These are phyloP conservation scores for Infundibulicybe gibba DNA, from an alignment of 768 basidiomycete genomes.

Conservation along the genomic window DNA sequence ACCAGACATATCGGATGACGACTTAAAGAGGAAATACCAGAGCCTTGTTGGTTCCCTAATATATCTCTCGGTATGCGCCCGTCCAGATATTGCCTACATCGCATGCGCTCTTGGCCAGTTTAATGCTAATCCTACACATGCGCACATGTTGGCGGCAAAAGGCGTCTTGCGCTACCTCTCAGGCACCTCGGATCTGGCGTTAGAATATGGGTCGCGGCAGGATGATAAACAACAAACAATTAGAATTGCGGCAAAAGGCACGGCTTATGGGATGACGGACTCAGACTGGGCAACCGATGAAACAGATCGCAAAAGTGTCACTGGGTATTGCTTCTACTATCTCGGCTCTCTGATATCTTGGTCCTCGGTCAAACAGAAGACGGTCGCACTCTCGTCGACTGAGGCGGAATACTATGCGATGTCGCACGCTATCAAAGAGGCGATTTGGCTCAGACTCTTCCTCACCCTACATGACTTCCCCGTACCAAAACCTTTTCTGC, in stretches of 20 bases:
- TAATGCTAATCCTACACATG: conserved; percentile 18
- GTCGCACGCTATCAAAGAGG: conserved; percentile 18
- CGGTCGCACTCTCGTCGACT: conserved; percentile 28
- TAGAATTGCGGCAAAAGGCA: not conserved
- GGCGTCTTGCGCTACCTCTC: conserved; percentile 26
- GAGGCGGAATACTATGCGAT: conserved; percentile 36
- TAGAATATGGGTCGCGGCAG: conserved; percentile 13
- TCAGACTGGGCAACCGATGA: conserved; percentile 27
- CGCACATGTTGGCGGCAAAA: conserved; percentile 27
- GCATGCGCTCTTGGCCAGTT: conserved; percentile 25
- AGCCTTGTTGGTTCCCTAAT: conserved; percentile 19
- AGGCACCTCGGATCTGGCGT: conserved; percentile 16
- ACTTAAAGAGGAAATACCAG: conserved; percentile 12
- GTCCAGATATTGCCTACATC: conserved; percentile 29
- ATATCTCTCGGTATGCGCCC: conserved; percentile 25
- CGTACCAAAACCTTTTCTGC: conserved; percentile 6
- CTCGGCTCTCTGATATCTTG: conserved; percentile 25
- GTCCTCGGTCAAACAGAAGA: conserved; percentile 26
- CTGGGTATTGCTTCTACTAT: conserved; percentile 31
- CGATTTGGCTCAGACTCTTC: conserved; percentile 23
- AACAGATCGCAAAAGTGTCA: conserved; percentile 22
- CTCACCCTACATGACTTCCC: conserved; percentile 2
- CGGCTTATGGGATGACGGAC: conserved; percentile 17
- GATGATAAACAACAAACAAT: too few species aligned
- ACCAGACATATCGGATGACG: conserved; percentile 8